Conservation (phyloP, 768 basidiomycete species). For the Chalciporus pseudorubinellus region DNA sequence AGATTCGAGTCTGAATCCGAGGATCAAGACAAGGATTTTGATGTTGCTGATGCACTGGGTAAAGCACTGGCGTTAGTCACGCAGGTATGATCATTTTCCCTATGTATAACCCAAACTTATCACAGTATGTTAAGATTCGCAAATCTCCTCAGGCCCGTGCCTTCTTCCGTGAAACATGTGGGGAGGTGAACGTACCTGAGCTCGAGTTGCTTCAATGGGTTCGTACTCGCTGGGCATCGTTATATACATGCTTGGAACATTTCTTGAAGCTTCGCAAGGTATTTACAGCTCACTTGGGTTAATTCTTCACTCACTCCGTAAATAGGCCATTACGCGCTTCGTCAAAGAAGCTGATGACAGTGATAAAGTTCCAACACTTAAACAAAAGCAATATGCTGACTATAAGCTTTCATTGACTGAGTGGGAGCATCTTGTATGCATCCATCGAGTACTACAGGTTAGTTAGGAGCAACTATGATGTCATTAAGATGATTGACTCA, state of each 20-base stretch:
- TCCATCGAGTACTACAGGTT: constrained; percentile 11
- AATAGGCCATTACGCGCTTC: too few relatives aligned
- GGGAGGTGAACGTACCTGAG: neutral
- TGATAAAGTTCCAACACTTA: constrained; percentile 23
- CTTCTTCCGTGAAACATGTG: neutral
- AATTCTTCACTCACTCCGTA: too few relatives aligned
- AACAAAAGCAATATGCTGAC: constrained; percentile 23
- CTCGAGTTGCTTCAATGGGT: neutral
- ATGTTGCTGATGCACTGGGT: neutral
- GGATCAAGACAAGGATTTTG: too few relatives aligned
- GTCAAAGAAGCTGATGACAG: constrained; percentile 21
- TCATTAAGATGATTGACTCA: too few relatives aligned
- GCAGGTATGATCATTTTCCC: too few relatives aligned
- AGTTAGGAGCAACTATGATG: too few relatives aligned
- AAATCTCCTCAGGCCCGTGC: neutral
- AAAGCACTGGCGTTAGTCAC: neutral
- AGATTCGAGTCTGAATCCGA: too few relatives aligned
- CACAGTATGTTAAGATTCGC: too few relatives aligned
- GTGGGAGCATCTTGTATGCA: constrained; percentile 25
- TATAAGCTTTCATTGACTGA: constrained; percentile 18
- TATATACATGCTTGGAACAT: neutral
- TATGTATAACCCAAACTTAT: too few relatives aligned
- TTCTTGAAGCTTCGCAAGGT: constrained; percentile 4
- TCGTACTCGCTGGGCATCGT: neutral
- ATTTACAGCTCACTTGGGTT: too few relatives aligned